phyloP scores from a whole-genome alignment of 345 rosid species.

The Acer negundo region DNA sequence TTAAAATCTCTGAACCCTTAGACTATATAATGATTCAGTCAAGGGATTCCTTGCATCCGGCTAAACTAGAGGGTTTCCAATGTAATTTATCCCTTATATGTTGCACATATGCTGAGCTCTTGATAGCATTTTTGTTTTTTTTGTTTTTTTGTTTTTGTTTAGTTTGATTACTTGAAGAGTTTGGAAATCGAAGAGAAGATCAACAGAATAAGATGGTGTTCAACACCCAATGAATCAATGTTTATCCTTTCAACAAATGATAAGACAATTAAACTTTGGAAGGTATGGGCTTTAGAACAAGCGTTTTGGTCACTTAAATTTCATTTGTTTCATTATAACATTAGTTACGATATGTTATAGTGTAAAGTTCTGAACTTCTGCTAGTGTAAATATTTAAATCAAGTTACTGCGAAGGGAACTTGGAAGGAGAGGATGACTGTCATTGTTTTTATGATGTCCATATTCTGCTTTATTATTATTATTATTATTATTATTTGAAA shows the following conservation, averaged over 20 bases:
- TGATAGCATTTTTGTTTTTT: conserved; percentile 13
- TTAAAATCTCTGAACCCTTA: neutral
- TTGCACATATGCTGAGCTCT: neutral
- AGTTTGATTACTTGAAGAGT: conserved; percentile 77
- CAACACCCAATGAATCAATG: conserved; percentile 42
- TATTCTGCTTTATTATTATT: no score
- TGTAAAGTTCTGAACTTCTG: neutral
- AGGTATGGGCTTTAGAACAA: conserved; percentile 37
- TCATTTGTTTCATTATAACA: neutral
- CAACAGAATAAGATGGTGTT: conserved; percentile 59
- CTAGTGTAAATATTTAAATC: neutral
- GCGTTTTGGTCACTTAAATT: neutral
- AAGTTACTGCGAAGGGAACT: neutral
- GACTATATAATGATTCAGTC: neutral
- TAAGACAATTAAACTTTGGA: conserved; percentile 76
- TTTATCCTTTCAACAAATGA: conserved; percentile 67
- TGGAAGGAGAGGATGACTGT: no score
- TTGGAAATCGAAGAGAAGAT: conserved; percentile 76
- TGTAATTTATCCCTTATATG: neutral
- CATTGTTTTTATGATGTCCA: no score
- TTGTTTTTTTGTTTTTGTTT: conserved; percentile 1
- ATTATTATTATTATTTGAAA: no score
- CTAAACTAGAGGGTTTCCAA: neutral
- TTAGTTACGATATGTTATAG: neutral
- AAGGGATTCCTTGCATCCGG: neutral